phyloP scores from a whole-genome alignment of 352 stramenopile species.

The Phytophthora boehmeriae region DNA sequence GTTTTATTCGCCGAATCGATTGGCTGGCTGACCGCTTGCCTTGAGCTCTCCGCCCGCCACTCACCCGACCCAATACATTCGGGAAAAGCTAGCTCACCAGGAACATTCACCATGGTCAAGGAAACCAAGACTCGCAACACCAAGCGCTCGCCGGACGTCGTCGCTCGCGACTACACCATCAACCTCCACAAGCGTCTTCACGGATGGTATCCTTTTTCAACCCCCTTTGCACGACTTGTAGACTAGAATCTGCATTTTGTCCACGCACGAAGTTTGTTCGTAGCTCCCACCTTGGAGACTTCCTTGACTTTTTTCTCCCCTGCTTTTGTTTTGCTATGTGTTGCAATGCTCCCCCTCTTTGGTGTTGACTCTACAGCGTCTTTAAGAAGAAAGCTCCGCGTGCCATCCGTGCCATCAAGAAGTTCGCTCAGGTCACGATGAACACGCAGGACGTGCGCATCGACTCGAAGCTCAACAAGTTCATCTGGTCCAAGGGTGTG shows the following conservation, averaged over 20 bases:
- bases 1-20: conserved; percentile 19
- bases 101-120: conserved; percentile 81
- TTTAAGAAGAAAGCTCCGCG: conserved; percentile 99
- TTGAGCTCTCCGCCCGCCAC: conserved; percentile 9
- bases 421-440: conserved; percentile 98
- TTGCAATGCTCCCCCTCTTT: conserved; percentile 17
- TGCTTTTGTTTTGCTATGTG: no score
- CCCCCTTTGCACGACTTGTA: conserved; percentile 42
- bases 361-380: conserved; percentile 53
- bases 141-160: conserved; percentile 92
- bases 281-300: conserved; percentile 90
- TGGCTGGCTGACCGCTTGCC: conserved; percentile 30
- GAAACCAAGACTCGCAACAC: conserved; percentile 87
- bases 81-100: conserved; percentile 54
- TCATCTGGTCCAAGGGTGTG: conserved; percentile 97
- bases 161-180: conserved; percentile 99
- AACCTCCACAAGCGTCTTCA: conserved; percentile 98
- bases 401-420: conserved; percentile 97
- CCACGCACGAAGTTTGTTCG: conserved; percentile 36
- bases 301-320: conserved; percentile 76
- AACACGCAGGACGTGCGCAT: conserved; percentile 97
- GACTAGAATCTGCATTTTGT: conserved; percentile 17
- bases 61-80: conserved; percentile 21
- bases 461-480: conserved; percentile 97
- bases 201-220: conserved; percentile 88